phyloP scores from a whole-genome alignment of 1,284 basidiomycete species.

The Golubevia pallescens region DNA sequence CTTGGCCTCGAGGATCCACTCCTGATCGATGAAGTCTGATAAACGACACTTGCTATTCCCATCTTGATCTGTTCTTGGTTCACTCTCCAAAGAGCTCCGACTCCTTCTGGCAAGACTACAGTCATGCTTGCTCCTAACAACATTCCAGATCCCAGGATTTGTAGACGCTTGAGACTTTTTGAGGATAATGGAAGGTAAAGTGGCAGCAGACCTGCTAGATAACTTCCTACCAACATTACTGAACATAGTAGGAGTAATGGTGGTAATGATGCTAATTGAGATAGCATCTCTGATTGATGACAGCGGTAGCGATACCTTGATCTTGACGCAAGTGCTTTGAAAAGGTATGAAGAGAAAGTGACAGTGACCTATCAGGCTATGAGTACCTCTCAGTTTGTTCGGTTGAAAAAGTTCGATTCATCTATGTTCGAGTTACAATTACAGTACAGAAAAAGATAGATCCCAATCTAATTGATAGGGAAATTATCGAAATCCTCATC shows the following conservation, averaged over 20 bases:
- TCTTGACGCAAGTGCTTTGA: too few species aligned
- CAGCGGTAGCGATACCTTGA: too few species aligned
- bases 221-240: conserved; percentile 45
- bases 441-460: too few species aligned
- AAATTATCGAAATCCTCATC: not conserved
- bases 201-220: conserved; percentile 43
- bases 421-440: too few species aligned
- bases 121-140: conserved; percentile 56
- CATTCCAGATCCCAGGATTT: conserved; percentile 54
- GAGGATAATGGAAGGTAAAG: conserved; percentile 44
- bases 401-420: too few species aligned
- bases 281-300: not conserved
- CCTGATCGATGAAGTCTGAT: not conserved
- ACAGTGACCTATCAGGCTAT: too few species aligned
- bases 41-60: not conserved
- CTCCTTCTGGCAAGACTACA: conserved; percentile 57
- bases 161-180: conserved; percentile 39
- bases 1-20: not conserved
- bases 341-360: too few species aligned
- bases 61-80: not conserved
- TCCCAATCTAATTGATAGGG: not conserved
- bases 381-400: too few species aligned
- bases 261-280: not conserved
- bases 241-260: conserved; percentile 10
- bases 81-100: conserved; percentile 18